These are phyloP conservation scores for Actinidia polygama DNA, from an alignment of 179 eudicot species.

Conservation along the genomic window DNA sequence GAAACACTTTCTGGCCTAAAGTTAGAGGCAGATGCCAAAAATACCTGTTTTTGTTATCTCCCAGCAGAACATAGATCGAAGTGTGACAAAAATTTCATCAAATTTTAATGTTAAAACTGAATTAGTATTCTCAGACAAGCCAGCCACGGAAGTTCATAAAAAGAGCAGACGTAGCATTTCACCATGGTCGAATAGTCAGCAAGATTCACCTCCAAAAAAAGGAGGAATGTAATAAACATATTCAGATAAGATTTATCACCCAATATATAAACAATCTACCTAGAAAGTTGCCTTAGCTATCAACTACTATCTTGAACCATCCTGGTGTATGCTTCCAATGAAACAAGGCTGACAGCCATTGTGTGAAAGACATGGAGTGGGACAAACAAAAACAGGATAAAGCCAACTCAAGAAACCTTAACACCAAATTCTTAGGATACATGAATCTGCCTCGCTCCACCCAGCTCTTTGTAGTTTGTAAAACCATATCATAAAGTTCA, in stretches of 20 bases:
- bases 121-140: background rate
- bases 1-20: background rate
- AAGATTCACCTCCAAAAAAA: conserved; percentile 10
- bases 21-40: background rate
- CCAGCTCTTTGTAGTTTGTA: background rate
- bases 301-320: background rate
- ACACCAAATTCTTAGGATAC: conserved; percentile 2
- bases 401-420: conserved; percentile 3
- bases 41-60: background rate
- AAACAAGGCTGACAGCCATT: background rate
- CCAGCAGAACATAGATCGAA: background rate
- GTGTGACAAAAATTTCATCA: background rate
- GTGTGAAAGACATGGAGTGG: background rate
- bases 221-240: background rate
- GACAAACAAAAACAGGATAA: conserved; percentile 1
- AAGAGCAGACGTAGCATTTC: background rate
- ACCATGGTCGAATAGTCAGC: background rate
- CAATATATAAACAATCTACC: background rate
- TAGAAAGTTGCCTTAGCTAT: background rate
- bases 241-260: background rate
- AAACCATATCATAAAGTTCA: background rate
- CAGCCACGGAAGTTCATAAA: background rate
- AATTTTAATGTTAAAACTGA: background rate
- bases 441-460: background rate
- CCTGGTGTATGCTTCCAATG: background rate